Evolutionary conservation across 2,329 filamentous ascomycete genomes (phyloP).

Genomic region (Lecanicillium sp.): DNA sequence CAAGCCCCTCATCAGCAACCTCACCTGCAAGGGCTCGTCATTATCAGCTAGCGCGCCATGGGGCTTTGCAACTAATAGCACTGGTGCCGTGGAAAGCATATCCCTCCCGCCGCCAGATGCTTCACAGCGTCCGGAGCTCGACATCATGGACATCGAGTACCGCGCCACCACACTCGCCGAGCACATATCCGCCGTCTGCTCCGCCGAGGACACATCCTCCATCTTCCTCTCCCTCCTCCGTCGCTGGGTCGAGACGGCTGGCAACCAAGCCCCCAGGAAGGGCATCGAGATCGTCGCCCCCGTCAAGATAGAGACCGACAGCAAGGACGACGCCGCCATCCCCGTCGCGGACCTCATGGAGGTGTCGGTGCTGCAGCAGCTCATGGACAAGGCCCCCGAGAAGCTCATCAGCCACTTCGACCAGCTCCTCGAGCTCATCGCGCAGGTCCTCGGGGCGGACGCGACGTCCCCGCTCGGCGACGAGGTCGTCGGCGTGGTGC

Average conservation of each 20-base stretch:
- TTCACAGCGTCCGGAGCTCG: slow-evolving; percentile 23
- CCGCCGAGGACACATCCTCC: slow-evolving; percentile 50
- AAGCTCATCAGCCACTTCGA: slow-evolving; percentile 58
- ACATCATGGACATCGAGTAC: slow-evolving; percentile 40
- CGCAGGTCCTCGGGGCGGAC: slow-evolving; percentile 50
- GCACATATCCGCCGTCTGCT: slow-evolving; percentile 43
- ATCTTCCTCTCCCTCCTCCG: slow-evolving; percentile 56
- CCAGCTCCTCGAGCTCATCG: slow-evolving; percentile 58
- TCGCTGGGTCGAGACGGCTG: slow-evolving; percentile 44
- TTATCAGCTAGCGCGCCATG: slow-evolving; percentile 35
- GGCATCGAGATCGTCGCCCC: slow-evolving; percentile 24
- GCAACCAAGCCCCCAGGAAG: slow-evolving; percentile 21
- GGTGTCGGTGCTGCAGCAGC: slow-evolving; percentile 56
- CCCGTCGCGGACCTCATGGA: slow-evolving; percentile 47
- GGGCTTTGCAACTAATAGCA: slow-evolving; percentile 42
- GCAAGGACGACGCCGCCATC: slow-evolving; percentile 31
- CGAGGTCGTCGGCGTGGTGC: slow-evolving; percentile 45
- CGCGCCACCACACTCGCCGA: slow-evolving; percentile 44
- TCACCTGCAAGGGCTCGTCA: slow-evolving; percentile 49
- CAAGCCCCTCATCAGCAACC: slow-evolving; percentile 42
- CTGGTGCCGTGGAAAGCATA: slow-evolving; percentile 43
- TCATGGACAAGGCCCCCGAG: slow-evolving; percentile 58
- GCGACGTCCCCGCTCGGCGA: slow-evolving; percentile 36
- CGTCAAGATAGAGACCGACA: neutral
- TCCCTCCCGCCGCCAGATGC: slow-evolving; percentile 12